Evolutionary conservation across 2,329 filamentous ascomycete species (phyloP).

Genomic region (Colletotrichum sp.): DNA sequence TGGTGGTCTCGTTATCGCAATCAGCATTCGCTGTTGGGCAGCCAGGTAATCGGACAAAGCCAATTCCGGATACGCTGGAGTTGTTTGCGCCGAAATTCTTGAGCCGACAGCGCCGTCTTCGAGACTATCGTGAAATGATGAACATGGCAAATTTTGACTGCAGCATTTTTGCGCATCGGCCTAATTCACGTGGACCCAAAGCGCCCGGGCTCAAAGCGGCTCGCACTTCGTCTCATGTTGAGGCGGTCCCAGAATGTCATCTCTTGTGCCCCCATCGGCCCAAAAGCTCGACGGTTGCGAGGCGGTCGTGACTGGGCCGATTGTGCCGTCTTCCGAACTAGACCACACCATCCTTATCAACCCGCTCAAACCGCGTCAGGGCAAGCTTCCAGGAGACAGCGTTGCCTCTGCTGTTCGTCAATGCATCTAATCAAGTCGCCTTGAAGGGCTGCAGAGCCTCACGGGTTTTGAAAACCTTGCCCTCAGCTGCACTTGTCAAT

Average conservation of each 20-base stretch:
- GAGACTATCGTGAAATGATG: background rate
- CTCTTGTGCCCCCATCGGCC: background rate
- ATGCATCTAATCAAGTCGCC: background rate
- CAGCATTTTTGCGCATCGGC: background rate
- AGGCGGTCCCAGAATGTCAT: background rate
- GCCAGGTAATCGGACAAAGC: background rate
- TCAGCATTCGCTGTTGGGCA: background rate
- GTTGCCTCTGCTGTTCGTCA: background rate
- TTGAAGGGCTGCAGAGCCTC: background rate
- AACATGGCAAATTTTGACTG: background rate
- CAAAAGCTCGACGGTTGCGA: background rate
- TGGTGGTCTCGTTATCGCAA: background rate
- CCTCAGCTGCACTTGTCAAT: background rate
- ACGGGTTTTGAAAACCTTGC: background rate
- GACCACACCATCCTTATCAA: background rate
- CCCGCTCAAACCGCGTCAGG: background rate
- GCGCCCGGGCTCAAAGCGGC: background rate
- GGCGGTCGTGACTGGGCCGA: background rate
- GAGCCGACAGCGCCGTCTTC: background rate
- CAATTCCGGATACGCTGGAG: background rate
- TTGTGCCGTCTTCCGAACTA: constrained; percentile 1
- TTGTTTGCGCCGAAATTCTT: background rate
- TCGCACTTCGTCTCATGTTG: constrained; percentile 4
- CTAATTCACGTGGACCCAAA: background rate
- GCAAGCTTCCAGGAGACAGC: background rate